Base-by-base conservation (phyloP, 2,329 filamentous ascomycete species). In the Calycina herbarum region DNA sequence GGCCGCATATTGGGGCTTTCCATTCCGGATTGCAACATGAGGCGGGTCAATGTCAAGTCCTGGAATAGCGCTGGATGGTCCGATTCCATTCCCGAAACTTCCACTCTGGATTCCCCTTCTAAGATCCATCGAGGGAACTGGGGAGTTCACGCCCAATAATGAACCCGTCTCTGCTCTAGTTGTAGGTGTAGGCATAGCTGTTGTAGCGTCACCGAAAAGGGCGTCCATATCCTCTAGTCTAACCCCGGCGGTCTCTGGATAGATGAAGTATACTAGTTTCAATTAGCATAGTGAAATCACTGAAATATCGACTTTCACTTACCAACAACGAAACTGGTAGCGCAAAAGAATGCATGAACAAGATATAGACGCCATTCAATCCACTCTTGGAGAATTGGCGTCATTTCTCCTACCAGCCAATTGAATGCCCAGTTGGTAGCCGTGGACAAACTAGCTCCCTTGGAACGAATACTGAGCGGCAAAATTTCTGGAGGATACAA, bases 381-480 rank as follows among this genome's bases (percentile, higher is more conserved):
- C 79, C 85, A 88, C 73, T 95, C 92, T 77, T 99, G 94, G 66
- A 98, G 82, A 63, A 98, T 88, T 1, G 95, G 95, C 0, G 95
- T 99, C 83, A 98, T 86, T 78, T 96, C 92, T 71, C 95, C 95
- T 3, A 98, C 95, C 31, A 98, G 82, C 91, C 93, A 99, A 79
- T 99, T 99, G 79, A 95, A 97, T 1, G 94, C 93, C 95, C 95
- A 99, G 77, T 99, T 99, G 38, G 94, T 89, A 20, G 95, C 95
- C 1, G 95, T 98, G 67, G 94, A 97, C 77, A 99, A 80, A 84
- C 93, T 97, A 63, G 95, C 94, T 67, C 95, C 95, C 83, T 98
- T 98, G 67, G 94, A 96, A 74, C 95, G 89, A 76, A 98, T 97
- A 82, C 93, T 97, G 67, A 99, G 83, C 4, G 95, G 95, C 56